Conservation (phyloP, 495 filamentous ascomycete species). For the Lophiostoma macrostomum region DNA sequence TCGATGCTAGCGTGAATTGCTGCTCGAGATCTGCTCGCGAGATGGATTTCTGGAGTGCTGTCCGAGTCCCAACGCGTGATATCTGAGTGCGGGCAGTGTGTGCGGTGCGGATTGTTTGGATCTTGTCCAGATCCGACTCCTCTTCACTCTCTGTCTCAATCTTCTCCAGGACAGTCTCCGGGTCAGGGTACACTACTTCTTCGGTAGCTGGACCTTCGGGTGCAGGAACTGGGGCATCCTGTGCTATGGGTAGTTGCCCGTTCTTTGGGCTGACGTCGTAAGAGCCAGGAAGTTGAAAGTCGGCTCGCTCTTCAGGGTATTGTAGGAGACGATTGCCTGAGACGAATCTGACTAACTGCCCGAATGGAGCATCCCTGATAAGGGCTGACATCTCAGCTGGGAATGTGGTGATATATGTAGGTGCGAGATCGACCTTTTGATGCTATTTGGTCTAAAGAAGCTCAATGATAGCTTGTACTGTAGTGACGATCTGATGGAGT, state of each 20-base stretch:
- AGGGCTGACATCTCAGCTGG: slow-evolving; percentile 34
- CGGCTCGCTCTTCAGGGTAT: slow-evolving; percentile 34
- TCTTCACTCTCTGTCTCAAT: neutral
- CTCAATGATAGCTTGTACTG: too few relatives aligned
- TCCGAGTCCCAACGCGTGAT: slow-evolving; percentile 25
- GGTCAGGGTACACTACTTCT: slow-evolving; percentile 7
- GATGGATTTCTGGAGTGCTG: slow-evolving; percentile 19
- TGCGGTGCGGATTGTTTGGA: slow-evolving; percentile 17
- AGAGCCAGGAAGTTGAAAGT: slow-evolving; percentile 21
- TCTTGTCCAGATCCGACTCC: slow-evolving; percentile 22
- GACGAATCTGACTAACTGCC: slow-evolving; percentile 32
- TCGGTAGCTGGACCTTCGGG: slow-evolving; percentile 13
- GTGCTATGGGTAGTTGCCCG: slow-evolving; percentile 2
- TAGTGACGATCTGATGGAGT: too few relatives aligned
- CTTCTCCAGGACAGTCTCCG: slow-evolving; percentile 11
- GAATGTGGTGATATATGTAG: too few relatives aligned
- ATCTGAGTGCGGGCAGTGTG: slow-evolving; percentile 20
- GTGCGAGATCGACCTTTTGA: too few relatives aligned
- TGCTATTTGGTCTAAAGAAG: too few relatives aligned
- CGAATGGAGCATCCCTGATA: slow-evolving; percentile 32
- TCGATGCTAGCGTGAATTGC: slow-evolving; percentile 23
- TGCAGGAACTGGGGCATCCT: neutral
- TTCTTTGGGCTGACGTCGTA: neutral
- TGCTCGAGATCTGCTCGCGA: slow-evolving; percentile 30
- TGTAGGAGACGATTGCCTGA: slow-evolving; percentile 29